Evolutionary conservation across 805 yeast species (phyloP).

Genomic region (Metschnikowia kofuensis): DNA sequence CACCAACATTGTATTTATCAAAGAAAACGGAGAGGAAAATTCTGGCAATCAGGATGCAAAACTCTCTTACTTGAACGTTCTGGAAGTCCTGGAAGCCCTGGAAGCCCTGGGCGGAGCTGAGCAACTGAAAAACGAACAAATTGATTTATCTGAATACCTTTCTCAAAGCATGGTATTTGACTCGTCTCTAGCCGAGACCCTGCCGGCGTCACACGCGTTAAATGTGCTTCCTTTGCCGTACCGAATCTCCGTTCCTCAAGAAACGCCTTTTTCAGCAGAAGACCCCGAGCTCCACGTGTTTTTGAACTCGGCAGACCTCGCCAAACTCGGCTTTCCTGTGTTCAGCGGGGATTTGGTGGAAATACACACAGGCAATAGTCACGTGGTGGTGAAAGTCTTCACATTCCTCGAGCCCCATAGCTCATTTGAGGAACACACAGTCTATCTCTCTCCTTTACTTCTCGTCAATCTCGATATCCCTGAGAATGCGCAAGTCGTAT

Average conservation of each 20-base stretch:
- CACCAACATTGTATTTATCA: constrained; percentile 57
- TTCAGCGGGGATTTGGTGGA: constrained; percentile 67
- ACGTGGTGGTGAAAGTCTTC: constrained; percentile 42
- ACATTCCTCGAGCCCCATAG: constrained; percentile 65
- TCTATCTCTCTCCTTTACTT: constrained; percentile 37
- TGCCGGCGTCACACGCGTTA: constrained; percentile 14
- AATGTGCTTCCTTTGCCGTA: constrained; percentile 30
- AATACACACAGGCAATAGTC: constrained; percentile 17
- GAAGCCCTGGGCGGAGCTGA: background rate
- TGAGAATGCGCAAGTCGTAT: constrained; percentile 12
- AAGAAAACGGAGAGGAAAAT: constrained; percentile 10
- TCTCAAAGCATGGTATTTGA: constrained; percentile 26
- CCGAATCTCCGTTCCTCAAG: constrained; percentile 20
- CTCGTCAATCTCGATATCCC: constrained; percentile 52
- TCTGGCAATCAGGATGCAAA: background rate
- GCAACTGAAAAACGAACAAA: constrained; percentile 8
- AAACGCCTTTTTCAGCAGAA: constrained; percentile 26
- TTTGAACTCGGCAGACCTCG: constrained; percentile 48
- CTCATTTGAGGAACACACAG: constrained; percentile 28
- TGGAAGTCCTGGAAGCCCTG: background rate
- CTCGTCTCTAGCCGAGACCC: background rate
- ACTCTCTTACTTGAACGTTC: background rate
- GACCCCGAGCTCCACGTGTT: constrained; percentile 39
- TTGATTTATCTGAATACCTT: constrained; percentile 35
- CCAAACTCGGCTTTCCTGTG: constrained; percentile 50